Base-by-base conservation (phyloP, 2,329 filamentous ascomycete species). In the Laburnicola sp. region DNA sequence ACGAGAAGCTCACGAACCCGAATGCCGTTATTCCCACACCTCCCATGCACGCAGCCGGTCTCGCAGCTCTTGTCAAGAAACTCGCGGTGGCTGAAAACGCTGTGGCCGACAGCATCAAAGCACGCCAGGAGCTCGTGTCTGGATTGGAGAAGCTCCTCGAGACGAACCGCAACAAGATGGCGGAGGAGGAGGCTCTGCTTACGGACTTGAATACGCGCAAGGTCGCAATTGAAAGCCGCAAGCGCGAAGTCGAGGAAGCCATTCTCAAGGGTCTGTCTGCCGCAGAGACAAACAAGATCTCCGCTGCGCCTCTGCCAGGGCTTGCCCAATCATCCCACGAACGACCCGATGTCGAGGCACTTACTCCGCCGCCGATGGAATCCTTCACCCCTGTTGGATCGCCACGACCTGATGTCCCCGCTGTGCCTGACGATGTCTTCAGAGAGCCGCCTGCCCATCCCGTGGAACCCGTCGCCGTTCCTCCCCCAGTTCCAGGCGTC, bases 71-170 rank as follows among this genome's bases (percentile, higher is more conserved):
- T n/a, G 81, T 97, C 47, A 97, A 94, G 76, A 88, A 86, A 5
- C 81, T 99, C 16, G 90, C 91, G 21, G 89, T 84, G 57, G 94
- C 94, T 3, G 92, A 99, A 73, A 89, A 85, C 48, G 91, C 93
- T 0, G 88, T 97, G 1, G 86, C 89, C 2, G 91, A 96, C 64
- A 90, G 88, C 60, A 90, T 99, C 69, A 92, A 93, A 68, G 90
- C 91, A 2, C 86, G 94, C 10, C 83, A 85, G 58, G 82, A 84
- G 7, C 80, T 99, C 26, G 86, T 97, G 32, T 81, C 83, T 26
- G 91, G 86, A 1, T 78, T 99, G 4, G 91, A 97, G 74, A 91
- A 88, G 66, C 79, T 97, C 9, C 79, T 97, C 0, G 84, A 87
- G 48, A 82, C 82, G 25, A 91, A 93, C 71, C 86, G 86, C 43